phyloP scores from a whole-genome alignment of 1,284 basidiomycete species.

The Malassezia pachydermatis region DNA sequence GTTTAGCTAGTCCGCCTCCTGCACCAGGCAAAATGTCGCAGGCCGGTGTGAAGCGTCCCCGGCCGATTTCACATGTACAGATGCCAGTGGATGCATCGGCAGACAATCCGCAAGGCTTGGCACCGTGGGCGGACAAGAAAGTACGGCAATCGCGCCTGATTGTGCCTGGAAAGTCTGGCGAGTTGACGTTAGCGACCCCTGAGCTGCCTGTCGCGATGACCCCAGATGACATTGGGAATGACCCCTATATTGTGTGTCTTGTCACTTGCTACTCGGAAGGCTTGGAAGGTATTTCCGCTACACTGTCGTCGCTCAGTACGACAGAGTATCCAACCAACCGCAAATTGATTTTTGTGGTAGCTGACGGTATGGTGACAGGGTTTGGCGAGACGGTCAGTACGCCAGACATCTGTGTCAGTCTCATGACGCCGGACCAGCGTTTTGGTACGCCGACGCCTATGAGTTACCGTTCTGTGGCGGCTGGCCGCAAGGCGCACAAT shows the following conservation, averaged over 20 bases:
- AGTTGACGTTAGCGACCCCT: not conserved
- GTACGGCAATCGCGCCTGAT: slow-evolving; percentile 79
- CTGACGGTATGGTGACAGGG: slow-evolving; percentile 98
- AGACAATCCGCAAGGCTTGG: slow-evolving; percentile 73
- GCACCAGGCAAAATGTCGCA: slow-evolving; percentile 16
- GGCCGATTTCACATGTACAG: slow-evolving; percentile 76
- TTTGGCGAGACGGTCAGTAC: slow-evolving; percentile 87
- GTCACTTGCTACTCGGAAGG: slow-evolving; percentile 98
- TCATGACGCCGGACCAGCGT: slow-evolving; percentile 83
- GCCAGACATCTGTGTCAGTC: slow-evolving; percentile 85
- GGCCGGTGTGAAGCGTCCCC: not conserved
- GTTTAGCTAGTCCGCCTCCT: slow-evolving; percentile 53
- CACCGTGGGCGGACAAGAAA: slow-evolving; percentile 65
- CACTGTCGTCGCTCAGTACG: slow-evolving; percentile 78
- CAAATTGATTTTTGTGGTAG: slow-evolving; percentile 86
- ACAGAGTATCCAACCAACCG: slow-evolving; percentile 83
- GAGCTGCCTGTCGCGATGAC: slow-evolving; percentile 24
- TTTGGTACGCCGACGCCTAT: slow-evolving; percentile 95
- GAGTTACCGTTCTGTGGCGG: slow-evolving; percentile 82
- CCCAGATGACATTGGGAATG: slow-evolving; percentile 49
- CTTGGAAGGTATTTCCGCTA: slow-evolving; percentile 78
- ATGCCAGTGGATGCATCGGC: slow-evolving; percentile 89
- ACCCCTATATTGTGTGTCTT: slow-evolving; percentile 85
- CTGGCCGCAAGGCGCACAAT: slow-evolving; percentile 79
- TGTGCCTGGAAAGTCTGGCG: slow-evolving; percentile 56